Base-by-base conservation (phyloP, 2,329 filamentous ascomycete species). In the Claviceps paspali region DNA sequence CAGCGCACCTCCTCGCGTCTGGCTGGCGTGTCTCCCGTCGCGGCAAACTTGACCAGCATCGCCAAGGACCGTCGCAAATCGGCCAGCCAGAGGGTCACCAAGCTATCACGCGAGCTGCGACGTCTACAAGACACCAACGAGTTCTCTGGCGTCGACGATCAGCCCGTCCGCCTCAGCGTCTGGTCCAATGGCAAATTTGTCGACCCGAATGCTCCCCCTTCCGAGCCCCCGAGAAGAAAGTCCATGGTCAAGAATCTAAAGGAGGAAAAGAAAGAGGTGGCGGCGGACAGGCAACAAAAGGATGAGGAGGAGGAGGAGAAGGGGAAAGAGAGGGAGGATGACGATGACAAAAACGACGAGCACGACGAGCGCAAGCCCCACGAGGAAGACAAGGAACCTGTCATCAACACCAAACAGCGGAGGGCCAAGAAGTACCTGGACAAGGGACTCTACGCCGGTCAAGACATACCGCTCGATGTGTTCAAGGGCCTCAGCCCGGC, bases 381-480 rank as follows among this genome's bases (percentile, higher is more conserved):
- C 19, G 47, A 47, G n/a, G 49, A 56, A 33, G 33, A 35, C 4
- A 15, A 36, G 32, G 39, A 32, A 14, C 22, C 59, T 18, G 47
- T 55, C 6, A 51, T 56, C 9, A 49, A 55, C 19, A 45, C 45
- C 8, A 62, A 57, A 43, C 58, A 62, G 44, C 62, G 68, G 39
- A 67, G 64, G 27, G 60, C 65, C 36, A 93, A 93, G 64, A 77
- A 76, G 46, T 96, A 82, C 72, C 65, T 92, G 38, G 66, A 69
- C 36, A 82, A 86, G 54, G 91, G 88, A 8, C 66, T 96, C 11
- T 96, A 92, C 51, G 79, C 84, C 1, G 91, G 91, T 21, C 88
- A 95, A 55, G 67, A 77, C 22, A 60, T 59, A 6, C 68, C 70
- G 1, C 45, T 52, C 6, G 67, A 73, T 39, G 52, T 62, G 6